Percentiles rank a stretch among this genome's conserved stretches.
These are phyloP conservation scores for Kitagawia praeruptora DNA, from an alignment of 129 eudicot genomes.

Conservation along the genomic window DNA sequence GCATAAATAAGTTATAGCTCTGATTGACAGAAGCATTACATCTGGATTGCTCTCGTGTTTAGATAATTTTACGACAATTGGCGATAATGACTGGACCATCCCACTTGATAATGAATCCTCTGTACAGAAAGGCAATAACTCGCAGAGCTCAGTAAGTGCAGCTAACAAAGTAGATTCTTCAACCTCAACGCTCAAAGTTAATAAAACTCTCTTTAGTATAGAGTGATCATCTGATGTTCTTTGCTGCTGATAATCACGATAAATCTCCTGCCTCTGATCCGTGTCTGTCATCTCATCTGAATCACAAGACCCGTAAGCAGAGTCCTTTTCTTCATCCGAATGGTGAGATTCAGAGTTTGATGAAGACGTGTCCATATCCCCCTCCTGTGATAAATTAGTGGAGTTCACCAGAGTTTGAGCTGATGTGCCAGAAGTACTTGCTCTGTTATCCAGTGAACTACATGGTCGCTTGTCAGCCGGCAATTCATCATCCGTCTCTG, in stretches of 20 bases:
- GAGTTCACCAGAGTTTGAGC: conserved; percentile 33
- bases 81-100: conserved; percentile 61
- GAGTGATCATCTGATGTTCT: conserved; percentile 40
- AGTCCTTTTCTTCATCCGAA: conserved; percentile 54
- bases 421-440: conserved; percentile 56
- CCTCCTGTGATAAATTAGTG: conserved; percentile 28
- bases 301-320: conserved; percentile 53
- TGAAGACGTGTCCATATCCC: conserved; percentile 81
- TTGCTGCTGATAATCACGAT: conserved; percentile 41
- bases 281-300: conserved; percentile 40
- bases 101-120: conserved; percentile 62
- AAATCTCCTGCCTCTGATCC: conserved; percentile 28
- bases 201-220: conserved; percentile 44
- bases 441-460: conserved; percentile 67
- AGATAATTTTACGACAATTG: conserved; percentile 61
- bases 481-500: conserved; percentile 48
- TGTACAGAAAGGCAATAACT: conserved; percentile 60
- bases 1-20: conserved; percentile 91
- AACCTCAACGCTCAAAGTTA: conserved; percentile 38
- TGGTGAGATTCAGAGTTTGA: conserved; percentile 62
- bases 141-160: conserved; percentile 84
- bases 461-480: conserved; percentile 91
- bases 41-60: conserved; percentile 66
- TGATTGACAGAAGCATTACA: conserved; percentile 69
- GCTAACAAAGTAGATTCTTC: conserved; percentile 57